Base-by-base conservation (phyloP, 352 stramenopile species). In the Heterotrichella gracilis region DNA sequence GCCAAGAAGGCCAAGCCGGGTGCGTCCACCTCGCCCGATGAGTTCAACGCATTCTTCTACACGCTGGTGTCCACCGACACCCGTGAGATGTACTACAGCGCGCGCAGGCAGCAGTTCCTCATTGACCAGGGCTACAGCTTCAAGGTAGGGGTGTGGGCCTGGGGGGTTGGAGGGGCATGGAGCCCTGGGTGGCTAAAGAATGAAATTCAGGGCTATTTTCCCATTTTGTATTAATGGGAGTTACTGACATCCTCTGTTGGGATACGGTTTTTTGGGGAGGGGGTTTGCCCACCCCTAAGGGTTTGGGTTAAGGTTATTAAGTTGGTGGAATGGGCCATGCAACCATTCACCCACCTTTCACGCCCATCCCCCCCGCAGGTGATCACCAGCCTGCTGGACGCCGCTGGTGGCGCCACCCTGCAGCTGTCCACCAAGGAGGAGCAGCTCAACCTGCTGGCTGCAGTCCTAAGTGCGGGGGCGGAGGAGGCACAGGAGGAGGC, bases 1-100 rank as follows among this genome's bases (percentile, higher is more conserved):
- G 90, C 93, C 13, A 99, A 98, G n/a, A n/a, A n/a, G n/a, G n/a
- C n/a, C n/a, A n/a, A n/a, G n/a, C n/a, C n/a, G n/a, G n/a, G n/a
- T n/a, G 77, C 81, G 83, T n/a, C n/a, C 22, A 88, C 87, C 25
- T 81, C 87, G 53, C 94, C 86, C 0, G 87, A 92, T 68, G 90
- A 90, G 25, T 97, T 95, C 77, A 97, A 99, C 75, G 92, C 92
- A 1, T 98, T 97, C 79, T 99, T 99, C 75, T 99, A 99, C 80
- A 97, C 93, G 24, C 80, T 98, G 22, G 93, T 98, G 64, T 95
- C 88, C 68, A 95, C 87, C 3, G 92, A 98, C 77, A 99, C 92
- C 64, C 84, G 93, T 74, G 93, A 99, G 73, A 97, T 98, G 91
- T 97, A 93, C 74, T 98, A 97, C 79, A 94, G 84, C 32, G 90